These are phyloP conservation scores for Pseudisothecium myosuroides DNA, from an alignment of 225 moss, liverwort and hornwort species.

Conservation along the genomic window DNA sequence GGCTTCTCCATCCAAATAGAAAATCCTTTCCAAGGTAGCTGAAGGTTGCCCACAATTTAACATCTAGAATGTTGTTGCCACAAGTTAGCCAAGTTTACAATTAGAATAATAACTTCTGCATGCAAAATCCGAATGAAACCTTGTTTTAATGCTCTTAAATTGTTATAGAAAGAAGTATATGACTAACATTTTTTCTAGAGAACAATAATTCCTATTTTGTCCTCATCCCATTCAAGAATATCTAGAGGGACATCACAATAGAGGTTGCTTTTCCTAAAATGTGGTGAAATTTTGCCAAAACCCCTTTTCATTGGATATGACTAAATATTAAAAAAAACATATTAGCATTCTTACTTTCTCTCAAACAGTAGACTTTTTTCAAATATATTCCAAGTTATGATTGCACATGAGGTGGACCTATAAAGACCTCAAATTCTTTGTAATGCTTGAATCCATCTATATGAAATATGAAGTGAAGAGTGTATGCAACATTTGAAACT, in stretches of 20 bases:
- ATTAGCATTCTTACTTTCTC: not conserved
- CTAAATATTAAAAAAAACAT: not conserved
- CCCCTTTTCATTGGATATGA: accelerated
- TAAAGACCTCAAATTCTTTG: not conserved
- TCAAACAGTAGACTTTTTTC: not conserved
- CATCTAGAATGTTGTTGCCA: no score
- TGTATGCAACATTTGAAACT: not conserved
- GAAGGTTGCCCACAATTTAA: not conserved
- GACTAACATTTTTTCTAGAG: not conserved
- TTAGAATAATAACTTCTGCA: not conserved
- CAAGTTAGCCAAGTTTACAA: not conserved
- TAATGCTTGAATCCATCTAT: not conserved
- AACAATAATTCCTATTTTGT: not conserved
- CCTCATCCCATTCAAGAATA: not conserved
- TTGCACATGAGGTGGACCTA: not conserved
- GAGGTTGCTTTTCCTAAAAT: not conserved
- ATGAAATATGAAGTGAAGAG: not conserved
- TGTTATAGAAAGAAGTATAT: no score
- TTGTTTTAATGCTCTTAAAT: not conserved
- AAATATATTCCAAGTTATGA: not conserved
- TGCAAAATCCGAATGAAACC: not conserved
- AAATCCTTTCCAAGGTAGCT: no score
- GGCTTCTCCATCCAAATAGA: not conserved
- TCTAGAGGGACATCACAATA: not conserved
- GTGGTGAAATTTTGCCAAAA: not conserved